A percentile compares a stretch with the other conserved stretches of the same genome.
phyloP scores from a whole-genome alignment of 2,329 filamentous ascomycete genomes.

The Cladosporium oxysporum region DNA sequence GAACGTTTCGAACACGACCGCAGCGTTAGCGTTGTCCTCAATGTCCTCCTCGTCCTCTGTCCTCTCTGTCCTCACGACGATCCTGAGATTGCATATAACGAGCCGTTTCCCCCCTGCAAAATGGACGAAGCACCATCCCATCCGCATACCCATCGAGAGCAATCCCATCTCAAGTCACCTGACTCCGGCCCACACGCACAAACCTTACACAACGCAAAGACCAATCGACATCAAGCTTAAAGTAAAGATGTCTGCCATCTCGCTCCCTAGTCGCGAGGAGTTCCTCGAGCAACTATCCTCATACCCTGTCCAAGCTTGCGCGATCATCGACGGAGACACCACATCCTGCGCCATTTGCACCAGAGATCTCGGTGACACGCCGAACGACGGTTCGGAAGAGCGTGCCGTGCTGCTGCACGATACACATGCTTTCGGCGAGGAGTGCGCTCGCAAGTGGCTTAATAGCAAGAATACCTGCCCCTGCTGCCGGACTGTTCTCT shows the following conservation, averaged over 20 bases:
- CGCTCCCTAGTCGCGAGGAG: neutral
- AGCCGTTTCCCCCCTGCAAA: neutral
- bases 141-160: neutral
- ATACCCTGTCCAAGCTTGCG: neutral
- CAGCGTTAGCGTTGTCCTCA: neutral
- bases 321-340: neutral
- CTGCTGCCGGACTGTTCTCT: neutral
- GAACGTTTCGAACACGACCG: neutral
- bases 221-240: neutral
- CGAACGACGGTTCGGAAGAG: neutral
- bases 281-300: neutral
- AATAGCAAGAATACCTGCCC: neutral
- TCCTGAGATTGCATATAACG: neutral
- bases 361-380: neutral
- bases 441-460: conserved; percentile 4
- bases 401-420: conserved; percentile 13
- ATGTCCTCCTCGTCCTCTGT: neutral
- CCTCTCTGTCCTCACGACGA: neutral
- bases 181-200: neutral
- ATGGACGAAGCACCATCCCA: neutral
- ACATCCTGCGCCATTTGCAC: conserved; percentile 4
- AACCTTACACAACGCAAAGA: neutral
- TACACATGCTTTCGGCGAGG: neutral
- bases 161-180: neutral
- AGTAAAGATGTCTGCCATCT: neutral